A percentile compares a stretch with the other conserved stretches of the same genome.
Conservation (phyloP, 305 asterid genomes). For the Nicotiana rustica region DNA sequence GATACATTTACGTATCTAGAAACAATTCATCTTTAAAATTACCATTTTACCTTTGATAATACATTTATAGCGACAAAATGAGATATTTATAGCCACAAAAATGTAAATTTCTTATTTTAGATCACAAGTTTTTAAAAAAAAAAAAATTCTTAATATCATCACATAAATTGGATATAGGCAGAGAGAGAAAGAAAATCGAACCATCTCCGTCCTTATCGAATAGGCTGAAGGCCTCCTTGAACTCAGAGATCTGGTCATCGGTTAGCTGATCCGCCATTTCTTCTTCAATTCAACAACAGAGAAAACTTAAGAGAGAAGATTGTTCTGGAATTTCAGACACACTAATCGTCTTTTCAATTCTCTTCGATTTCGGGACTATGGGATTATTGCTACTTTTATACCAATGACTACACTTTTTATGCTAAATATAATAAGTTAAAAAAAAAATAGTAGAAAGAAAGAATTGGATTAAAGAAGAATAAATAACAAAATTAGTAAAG, state of each 20-base stretch:
- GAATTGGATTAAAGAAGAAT: background rate
- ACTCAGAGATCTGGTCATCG: constrained; percentile 77
- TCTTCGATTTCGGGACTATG: background rate
- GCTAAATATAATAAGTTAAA: constrained; percentile 16
- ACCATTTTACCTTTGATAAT: too few species aligned
- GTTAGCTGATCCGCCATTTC: constrained; percentile 72
- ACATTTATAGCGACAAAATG: too few species aligned
- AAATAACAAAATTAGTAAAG: background rate
- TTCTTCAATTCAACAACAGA: constrained; percentile 38
- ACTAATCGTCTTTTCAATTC: background rate
- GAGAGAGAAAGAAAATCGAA: constrained; percentile 34
- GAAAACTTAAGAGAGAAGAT: constrained; percentile 33
- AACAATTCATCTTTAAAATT: too few species aligned
- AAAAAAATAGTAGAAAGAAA: background rate
- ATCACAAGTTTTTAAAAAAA: too few species aligned
- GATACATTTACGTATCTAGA: too few species aligned
- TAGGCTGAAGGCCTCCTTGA: constrained; percentile 73
- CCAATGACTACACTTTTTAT: background rate
- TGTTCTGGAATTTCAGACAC: constrained; percentile 33
- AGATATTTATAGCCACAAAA: too few species aligned
- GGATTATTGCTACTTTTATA: constrained; percentile 26
- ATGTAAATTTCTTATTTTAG: too few species aligned
- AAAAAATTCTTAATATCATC: too few species aligned
- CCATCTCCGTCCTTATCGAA: constrained; percentile 78
- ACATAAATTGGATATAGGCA: too few species aligned